These are phyloP conservation scores for Dichomitus squalens DNA, from an alignment of 1,284 basidiomycete genomes.

Conservation along the genomic window DNA sequence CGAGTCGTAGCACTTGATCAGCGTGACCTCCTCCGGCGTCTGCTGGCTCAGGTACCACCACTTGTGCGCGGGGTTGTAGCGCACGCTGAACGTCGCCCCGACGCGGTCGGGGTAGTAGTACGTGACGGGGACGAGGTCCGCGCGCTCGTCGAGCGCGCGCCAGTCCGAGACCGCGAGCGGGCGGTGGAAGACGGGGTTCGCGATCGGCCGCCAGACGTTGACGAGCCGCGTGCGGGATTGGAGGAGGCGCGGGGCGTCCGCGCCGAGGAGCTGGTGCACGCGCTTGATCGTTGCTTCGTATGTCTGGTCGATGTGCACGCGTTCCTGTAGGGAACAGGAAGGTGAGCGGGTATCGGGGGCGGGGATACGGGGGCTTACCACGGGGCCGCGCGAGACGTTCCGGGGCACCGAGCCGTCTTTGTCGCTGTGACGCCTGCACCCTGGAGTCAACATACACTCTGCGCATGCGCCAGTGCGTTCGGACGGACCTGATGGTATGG, in stretches of 20 bases:
- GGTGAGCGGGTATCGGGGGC: neutral
- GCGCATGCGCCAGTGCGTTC: neutral
- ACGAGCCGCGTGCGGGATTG: conserved; percentile 55
- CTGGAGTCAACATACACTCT: neutral
- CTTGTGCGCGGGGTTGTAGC: conserved; percentile 50
- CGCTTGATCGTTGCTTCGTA: conserved; percentile 46
- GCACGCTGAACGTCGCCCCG: conserved; percentile 57
- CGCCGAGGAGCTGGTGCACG: conserved; percentile 51
- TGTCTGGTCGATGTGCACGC: conserved; percentile 62
- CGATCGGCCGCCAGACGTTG: conserved; percentile 59
- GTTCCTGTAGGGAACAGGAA: conserved; percentile 18
- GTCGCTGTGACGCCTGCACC: conserved; percentile 9
- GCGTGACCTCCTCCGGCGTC: conserved; percentile 46
- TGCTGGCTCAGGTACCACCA: conserved; percentile 59
- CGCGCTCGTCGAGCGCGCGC: conserved; percentile 31
- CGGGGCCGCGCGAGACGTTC: conserved; percentile 16
- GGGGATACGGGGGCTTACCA: conserved; percentile 6
- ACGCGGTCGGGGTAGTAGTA: conserved; percentile 34
- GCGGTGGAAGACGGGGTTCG: conserved; percentile 44
- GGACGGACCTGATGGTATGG: conserved; percentile 33
- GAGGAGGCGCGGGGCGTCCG: conserved; percentile 45
- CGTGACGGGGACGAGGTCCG: conserved; percentile 27
- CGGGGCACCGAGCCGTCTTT: conserved; percentile 17
- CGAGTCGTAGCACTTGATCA: conserved; percentile 53
- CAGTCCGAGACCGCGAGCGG: conserved; percentile 54